Evolutionary conservation across 2,329 filamentous ascomycete genomes (phyloP), one percentile per base, ranked within the genome.

Genomic region (Elsinoe arachidis): DNA sequence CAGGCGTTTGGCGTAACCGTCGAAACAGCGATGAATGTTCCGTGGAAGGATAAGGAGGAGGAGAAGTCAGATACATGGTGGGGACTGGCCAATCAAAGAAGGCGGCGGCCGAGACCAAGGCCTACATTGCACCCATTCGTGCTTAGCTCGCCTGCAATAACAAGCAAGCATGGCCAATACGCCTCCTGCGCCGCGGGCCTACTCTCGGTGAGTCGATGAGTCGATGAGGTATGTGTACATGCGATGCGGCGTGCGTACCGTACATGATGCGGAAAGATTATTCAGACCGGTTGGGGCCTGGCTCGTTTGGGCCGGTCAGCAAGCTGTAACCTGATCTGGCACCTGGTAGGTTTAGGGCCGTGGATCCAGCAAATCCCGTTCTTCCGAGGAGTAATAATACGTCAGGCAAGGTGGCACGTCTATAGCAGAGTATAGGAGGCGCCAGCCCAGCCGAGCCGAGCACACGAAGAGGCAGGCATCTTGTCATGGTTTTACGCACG

Each of bases 361-460:
- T 53, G 49, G 49, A 53, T 53, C 49, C 10, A 53, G 49, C 33
- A 53, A 38, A 53, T 53, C 49, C 49, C 49, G 49, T 53, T 53
- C 34, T 39, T 53, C 49, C 49, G 49, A 53, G 26, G 35, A 26
- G 26, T 39, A 38, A 23, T 37, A 39, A 53, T 53, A 53, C 33
- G 49, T 53, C 49, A 37, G 49, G 49, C 49, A 23, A 26, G 11
- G 34, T 35, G 35, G 49, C 34, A 39, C 33, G 15, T 37, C 33
- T 53, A 53, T 53, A 38, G 23, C 19, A 53, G 17, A 51, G 26
- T 51, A 51, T 51, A 53, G 49, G 34, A 53, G 34, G 49, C 34
- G 26, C 33, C 49, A 46, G 41, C 2, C 41, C 12, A 53, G 49
- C 30, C 46, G 46, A 51, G 26, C 26, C 30, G 46, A 34, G 46